A percentile compares a stretch with the other conserved stretches of the same genome.
Conservation (phyloP, 2,329 filamentous ascomycete genomes). For the Raffaelea deltoideospora region DNA sequence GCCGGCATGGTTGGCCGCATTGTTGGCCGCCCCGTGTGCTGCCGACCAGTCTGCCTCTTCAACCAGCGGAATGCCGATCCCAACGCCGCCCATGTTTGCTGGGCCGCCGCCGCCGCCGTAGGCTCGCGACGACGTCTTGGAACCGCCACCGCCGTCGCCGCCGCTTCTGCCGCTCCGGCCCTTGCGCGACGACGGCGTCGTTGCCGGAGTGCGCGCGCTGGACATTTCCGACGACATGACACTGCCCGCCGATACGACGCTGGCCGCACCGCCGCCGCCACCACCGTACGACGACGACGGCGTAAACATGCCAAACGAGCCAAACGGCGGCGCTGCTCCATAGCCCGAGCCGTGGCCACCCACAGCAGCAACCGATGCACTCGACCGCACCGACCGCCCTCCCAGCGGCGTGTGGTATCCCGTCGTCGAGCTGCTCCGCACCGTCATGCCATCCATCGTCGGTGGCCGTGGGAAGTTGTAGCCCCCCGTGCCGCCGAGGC, state of each 20-base stretch:
- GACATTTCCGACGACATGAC: slow-evolving; percentile 15
- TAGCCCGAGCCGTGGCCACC: neutral
- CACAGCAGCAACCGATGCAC: slow-evolving; percentile 9
- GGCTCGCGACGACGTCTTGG: too few relatives aligned
- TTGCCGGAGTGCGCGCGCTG: slow-evolving; percentile 9
- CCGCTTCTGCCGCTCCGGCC: slow-evolving; percentile 1
- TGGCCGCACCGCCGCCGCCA: slow-evolving; percentile 1
- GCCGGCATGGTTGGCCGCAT: neutral
- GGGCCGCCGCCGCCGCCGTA: neutral
- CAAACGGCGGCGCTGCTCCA: slow-evolving; percentile 1
- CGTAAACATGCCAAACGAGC: slow-evolving; percentile 9
- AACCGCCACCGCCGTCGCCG: slow-evolving; percentile 4
- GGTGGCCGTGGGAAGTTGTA: slow-evolving; percentile 15
- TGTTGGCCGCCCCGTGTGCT: neutral
- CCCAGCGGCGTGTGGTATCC: slow-evolving; percentile 10
- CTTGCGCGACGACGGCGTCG: neutral
- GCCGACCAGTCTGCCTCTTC: slow-evolving; percentile 14
- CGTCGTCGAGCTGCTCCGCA: slow-evolving; percentile 8
- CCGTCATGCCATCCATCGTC: slow-evolving; percentile 7
- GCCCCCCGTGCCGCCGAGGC: slow-evolving; percentile 1
- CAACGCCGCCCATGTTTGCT: slow-evolving; percentile 5
- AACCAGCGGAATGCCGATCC: slow-evolving; percentile 10
- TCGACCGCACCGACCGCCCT: slow-evolving; percentile 12
- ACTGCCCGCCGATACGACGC: slow-evolving; percentile 15
- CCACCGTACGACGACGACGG: slow-evolving; percentile 2